Conservation (phyloP, 208 protist genomes). For the Leishmania mexicana region DNA sequence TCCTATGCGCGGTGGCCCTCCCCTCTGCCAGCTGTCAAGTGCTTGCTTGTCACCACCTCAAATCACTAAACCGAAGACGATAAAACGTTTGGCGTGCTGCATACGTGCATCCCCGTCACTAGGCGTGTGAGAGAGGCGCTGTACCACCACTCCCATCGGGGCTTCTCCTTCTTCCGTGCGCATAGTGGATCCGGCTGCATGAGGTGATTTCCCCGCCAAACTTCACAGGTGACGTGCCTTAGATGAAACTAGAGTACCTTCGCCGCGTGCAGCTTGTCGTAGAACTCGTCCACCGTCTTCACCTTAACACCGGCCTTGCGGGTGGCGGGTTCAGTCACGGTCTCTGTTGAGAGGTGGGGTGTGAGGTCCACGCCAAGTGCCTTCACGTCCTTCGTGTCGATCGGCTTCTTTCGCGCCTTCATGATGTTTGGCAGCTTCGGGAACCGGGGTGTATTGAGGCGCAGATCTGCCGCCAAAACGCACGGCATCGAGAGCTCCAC, state of each 20-base stretch:
- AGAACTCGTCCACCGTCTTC: slow-evolving; percentile 89
- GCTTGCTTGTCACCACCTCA: not conserved
- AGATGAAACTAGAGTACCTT: slow-evolving; percentile 69
- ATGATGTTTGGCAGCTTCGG: slow-evolving; percentile 98
- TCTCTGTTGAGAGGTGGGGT: slow-evolving; percentile 60
- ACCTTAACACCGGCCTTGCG: slow-evolving; percentile 92
- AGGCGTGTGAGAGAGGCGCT: not conserved
- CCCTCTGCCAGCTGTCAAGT: not conserved
- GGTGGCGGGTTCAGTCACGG: slow-evolving; percentile 78
- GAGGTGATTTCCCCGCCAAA: too few species aligned
- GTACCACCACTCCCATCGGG: not conserved
- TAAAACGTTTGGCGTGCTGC: not conserved
- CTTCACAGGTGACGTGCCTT: not conserved
- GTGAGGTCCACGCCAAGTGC: slow-evolving; percentile 89
- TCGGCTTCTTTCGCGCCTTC: slow-evolving; percentile 97
- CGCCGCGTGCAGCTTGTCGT: slow-evolving; percentile 93
- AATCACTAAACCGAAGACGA: not conserved
- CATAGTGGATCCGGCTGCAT: not conserved
- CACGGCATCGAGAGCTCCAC: slow-evolving; percentile 84
- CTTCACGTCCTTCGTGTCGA: slow-evolving; percentile 77
- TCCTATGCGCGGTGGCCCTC: not conserved
- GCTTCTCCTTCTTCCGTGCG: not conserved
- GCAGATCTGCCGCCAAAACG: slow-evolving; percentile 90
- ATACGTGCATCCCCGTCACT: not conserved
- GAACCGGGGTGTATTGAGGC: slow-evolving; percentile 96